A percentile compares a stretch with the other conserved stretches of the same genome.
These are phyloP conservation scores for Elsinoe arachidis DNA, from an alignment of 2,329 filamentous ascomycete genomes.

Conservation along the genomic window DNA sequence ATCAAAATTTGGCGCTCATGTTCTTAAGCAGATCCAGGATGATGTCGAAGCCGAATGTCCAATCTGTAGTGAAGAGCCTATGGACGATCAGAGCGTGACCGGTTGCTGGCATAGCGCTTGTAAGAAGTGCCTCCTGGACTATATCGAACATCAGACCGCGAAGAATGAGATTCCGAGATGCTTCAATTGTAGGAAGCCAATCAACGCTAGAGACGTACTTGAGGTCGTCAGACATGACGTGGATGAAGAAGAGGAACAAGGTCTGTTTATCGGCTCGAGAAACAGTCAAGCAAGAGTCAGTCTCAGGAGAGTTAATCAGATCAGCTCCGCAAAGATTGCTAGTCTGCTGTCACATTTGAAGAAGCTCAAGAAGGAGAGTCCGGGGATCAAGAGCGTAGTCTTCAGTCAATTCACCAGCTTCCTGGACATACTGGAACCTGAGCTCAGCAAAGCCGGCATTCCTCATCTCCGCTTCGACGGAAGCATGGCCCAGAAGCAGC, in stretches of 20 bases:
- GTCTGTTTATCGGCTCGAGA: neutral
- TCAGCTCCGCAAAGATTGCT: slow-evolving; percentile 82
- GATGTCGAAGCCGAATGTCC: slow-evolving; percentile 86
- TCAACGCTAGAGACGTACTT: slow-evolving; percentile 79
- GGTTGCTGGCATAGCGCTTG: slow-evolving; percentile 97
- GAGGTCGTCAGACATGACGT: slow-evolving; percentile 76
- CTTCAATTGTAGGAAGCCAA: slow-evolving; percentile 78
- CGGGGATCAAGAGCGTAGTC: slow-evolving; percentile 74
- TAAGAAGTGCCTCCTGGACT: slow-evolving; percentile 83
- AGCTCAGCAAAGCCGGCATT: slow-evolving; percentile 63
- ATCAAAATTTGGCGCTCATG: slow-evolving; percentile 75
- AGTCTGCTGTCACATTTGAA: slow-evolving; percentile 69
- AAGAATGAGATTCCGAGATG: slow-evolving; percentile 70
- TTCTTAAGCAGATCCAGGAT: slow-evolving; percentile 81
- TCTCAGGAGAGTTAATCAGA: slow-evolving; percentile 51
- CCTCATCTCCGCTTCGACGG: slow-evolving; percentile 83
- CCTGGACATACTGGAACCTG: slow-evolving; percentile 79
- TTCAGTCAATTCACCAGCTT: slow-evolving; percentile 98
- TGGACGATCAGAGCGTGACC: slow-evolving; percentile 89
- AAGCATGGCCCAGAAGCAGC: slow-evolving; percentile 74
- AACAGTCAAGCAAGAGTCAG: slow-evolving; percentile 41
- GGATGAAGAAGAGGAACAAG: slow-evolving; percentile 33
- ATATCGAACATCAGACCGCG: slow-evolving; percentile 77
- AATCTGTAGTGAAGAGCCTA: slow-evolving; percentile 89
- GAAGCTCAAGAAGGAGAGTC: slow-evolving; percentile 54